Percentiles rank a stretch among this genome's conserved stretches.
These are phyloP conservation scores for Arthrobotrys pseudoclavata DNA, from an alignment of 2,329 filamentous ascomycete genomes.

Conservation along the genomic window DNA sequence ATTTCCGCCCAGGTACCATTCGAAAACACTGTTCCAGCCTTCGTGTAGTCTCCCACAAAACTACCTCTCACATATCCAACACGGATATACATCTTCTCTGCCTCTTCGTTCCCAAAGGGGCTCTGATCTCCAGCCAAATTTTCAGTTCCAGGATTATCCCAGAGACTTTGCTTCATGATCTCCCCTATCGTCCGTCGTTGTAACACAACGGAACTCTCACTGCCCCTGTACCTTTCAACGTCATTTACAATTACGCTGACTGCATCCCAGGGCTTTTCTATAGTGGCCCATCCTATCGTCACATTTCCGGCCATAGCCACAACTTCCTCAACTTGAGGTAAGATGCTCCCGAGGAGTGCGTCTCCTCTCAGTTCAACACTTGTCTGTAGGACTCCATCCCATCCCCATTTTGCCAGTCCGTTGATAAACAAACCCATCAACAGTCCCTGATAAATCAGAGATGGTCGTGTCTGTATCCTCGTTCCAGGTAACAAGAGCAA, in stretches of 20 bases:
- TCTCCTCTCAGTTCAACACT: conserved; percentile 79
- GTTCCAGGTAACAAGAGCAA: conserved; percentile 90
- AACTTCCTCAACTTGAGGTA: conserved; percentile 72
- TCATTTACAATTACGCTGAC: conserved; percentile 87
- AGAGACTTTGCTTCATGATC: conserved; percentile 45
- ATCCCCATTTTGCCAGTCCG: conserved; percentile 93
- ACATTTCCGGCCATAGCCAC: conserved; percentile 70
- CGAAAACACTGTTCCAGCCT: conserved; percentile 46
- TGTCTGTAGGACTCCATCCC: conserved; percentile 88
- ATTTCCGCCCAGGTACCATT: conserved; percentile 53
- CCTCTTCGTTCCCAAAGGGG: conserved; percentile 33
- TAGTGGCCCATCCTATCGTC: conserved; percentile 73
- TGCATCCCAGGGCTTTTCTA: conserved; percentile 68
- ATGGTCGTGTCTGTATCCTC: conserved; percentile 85
- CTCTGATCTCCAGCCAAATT: conserved; percentile 7
- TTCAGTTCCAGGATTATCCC: conserved; percentile 27
- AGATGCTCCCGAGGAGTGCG: conserved; percentile 73
- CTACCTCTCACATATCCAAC: conserved; percentile 46
- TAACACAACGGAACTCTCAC: conserved; percentile 16
- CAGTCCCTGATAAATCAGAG: conserved; percentile 88
- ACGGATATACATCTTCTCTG: conserved; percentile 57
- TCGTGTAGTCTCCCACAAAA: conserved; percentile 49
- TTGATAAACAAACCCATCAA: conserved; percentile 93
- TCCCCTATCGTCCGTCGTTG: conserved; percentile 35
- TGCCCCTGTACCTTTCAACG: conserved; percentile 80